These are phyloP conservation scores for Croton laevigatus DNA, from an alignment of 441 rosid genomes.

Conservation along the genomic window DNA sequence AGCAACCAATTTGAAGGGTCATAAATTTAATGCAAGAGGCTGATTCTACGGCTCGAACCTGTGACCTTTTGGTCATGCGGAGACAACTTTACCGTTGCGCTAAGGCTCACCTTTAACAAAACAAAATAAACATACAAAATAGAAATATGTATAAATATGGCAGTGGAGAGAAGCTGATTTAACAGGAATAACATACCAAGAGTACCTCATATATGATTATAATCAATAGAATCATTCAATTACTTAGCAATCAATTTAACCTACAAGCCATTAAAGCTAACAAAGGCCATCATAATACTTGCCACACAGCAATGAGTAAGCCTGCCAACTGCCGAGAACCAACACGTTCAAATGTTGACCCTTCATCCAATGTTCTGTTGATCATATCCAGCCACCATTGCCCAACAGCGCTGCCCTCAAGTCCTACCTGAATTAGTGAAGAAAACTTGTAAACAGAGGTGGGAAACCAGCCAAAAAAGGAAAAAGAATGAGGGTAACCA, in stretches of 20 bases:
- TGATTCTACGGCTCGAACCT: too few relatives aligned
- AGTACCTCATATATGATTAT: not conserved
- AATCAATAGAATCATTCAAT: slow-evolving; percentile 9
- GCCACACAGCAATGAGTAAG: slow-evolving; percentile 88
- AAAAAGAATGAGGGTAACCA: not conserved
- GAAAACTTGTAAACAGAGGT: not conserved
- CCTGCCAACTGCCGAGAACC: slow-evolving; percentile 96
- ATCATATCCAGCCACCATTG: slow-evolving; percentile 93
- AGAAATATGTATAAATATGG: not conserved
- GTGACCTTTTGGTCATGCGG: too few relatives aligned
- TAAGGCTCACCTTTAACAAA: too few relatives aligned
- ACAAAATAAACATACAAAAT: not conserved
- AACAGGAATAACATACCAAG: slow-evolving; percentile 3
- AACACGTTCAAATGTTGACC: slow-evolving; percentile 79
- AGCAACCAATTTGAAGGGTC: not conserved
- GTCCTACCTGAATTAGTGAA: slow-evolving; percentile 73
- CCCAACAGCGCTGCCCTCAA: slow-evolving; percentile 96
- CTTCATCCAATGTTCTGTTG: slow-evolving; percentile 78
- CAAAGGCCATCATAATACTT: slow-evolving; percentile 28
- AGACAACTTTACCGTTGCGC: too few relatives aligned
- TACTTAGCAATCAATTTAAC: slow-evolving; percentile 1
- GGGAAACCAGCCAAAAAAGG: slow-evolving; percentile 12
- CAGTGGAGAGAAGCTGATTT: not conserved
- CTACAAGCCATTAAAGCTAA: slow-evolving; percentile 1
- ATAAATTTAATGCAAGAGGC: not conserved